phyloP scores from a whole-genome alignment of 768 basidiomycete genomes.

The Russula sp. region DNA sequence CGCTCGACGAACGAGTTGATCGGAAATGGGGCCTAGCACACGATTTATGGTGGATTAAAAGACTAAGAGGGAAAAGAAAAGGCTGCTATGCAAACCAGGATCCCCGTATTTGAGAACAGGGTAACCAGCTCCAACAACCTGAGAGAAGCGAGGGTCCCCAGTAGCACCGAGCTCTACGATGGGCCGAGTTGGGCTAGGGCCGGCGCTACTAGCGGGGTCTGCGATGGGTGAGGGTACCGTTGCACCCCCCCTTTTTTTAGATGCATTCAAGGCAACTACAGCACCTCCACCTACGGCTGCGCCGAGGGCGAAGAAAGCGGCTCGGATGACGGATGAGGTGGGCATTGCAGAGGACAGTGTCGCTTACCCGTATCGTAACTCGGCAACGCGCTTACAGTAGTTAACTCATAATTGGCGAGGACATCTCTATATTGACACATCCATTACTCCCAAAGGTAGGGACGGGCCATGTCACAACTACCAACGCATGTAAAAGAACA shows the following conservation, averaged over 20 bases:
- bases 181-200: constrained; percentile 24
- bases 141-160: constrained; percentile 38
- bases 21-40: constrained; percentile 71
- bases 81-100: constrained; percentile 47
- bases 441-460: constrained; percentile 19
- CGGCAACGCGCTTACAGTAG: background rate
- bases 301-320: constrained; percentile 76
- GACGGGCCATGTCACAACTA: constrained; percentile 21
- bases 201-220: background rate
- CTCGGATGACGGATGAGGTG: constrained; percentile 45
- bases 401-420: background rate
- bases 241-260: constrained; percentile 24
- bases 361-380: background rate
- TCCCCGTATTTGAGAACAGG: constrained; percentile 69
- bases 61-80: background rate
- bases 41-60: background rate
- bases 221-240: background rate
- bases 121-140: constrained; percentile 24
- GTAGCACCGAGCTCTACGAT: constrained; percentile 40
- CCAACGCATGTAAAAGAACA: constrained; percentile 17
- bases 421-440: constrained; percentile 17
- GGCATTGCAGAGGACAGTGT: constrained; percentile 30
- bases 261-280: constrained; percentile 41
- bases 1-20: constrained; percentile 69
- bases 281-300: constrained; percentile 75